These are phyloP conservation scores for Monosporozyma siamensis DNA, from an alignment of 805 yeast genomes.

Conservation along the genomic window DNA sequence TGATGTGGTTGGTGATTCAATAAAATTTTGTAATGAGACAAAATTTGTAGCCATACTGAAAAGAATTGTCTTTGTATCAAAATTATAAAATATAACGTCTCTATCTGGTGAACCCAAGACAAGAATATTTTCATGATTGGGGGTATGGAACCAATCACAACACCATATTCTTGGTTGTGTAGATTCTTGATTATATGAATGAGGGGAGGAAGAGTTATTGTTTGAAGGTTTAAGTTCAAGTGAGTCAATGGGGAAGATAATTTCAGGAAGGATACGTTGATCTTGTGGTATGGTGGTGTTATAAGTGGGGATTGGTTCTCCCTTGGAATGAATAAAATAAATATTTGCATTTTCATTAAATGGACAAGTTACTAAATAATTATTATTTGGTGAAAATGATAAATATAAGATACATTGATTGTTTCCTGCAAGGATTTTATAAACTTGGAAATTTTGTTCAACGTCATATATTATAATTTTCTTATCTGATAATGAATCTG, in stretches of 20 bases:
- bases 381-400: slow-evolving; percentile 70
- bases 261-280: slow-evolving; percentile 13
- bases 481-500: slow-evolving; percentile 39
- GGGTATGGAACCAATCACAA: slow-evolving; percentile 62
- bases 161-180: slow-evolving; percentile 37
- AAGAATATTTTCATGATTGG: slow-evolving; percentile 35
- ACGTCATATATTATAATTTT: slow-evolving; percentile 59
- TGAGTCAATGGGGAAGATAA: slow-evolving; percentile 26
- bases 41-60: too few species aligned
- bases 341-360: slow-evolving; percentile 61
- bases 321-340: slow-evolving; percentile 49
- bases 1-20: background rate
- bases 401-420: slow-evolving; percentile 51
- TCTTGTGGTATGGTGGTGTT: slow-evolving; percentile 7
- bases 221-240: slow-evolving; percentile 19
- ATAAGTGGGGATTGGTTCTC: slow-evolving; percentile 11
- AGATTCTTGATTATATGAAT: background rate
- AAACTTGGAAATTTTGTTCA: slow-evolving; percentile 33
- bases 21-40: too few species aligned
- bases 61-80: slow-evolving; percentile 16
- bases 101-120: slow-evolving; percentile 73
- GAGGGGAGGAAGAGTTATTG: too few species aligned
- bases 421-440: slow-evolving; percentile 36
- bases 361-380: slow-evolving; percentile 58
- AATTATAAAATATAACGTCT: slow-evolving; percentile 42